These are phyloP conservation scores for Termitomyces sp. DNA, from an alignment of 768 basidiomycete genomes.

Conservation along the genomic window DNA sequence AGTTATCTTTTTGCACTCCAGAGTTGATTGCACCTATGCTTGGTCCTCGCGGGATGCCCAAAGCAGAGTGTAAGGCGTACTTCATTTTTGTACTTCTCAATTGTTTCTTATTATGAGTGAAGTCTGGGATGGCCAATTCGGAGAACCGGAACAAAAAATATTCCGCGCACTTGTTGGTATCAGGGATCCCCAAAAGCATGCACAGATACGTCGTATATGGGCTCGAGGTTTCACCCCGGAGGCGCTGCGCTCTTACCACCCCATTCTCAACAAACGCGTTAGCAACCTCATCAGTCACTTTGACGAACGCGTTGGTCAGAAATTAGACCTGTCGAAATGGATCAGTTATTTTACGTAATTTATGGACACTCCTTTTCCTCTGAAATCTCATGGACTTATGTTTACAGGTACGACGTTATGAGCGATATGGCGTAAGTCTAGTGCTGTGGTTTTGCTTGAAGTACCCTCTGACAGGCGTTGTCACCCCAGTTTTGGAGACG, in stretches of 20 bases:
- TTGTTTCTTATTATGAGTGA: neutral
- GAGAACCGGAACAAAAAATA: conserved; percentile 9
- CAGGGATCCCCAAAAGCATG: conserved; percentile 25
- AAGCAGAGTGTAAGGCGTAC: conserved; percentile 20
- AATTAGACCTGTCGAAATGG: conserved; percentile 28
- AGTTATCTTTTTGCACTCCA: conserved; percentile 32
- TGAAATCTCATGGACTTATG: neutral
- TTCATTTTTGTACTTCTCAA: conserved; percentile 11
- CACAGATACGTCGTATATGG: conserved; percentile 33
- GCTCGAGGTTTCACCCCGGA: conserved; percentile 28
- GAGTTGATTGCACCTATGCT: conserved; percentile 26
- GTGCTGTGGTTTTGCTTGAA: neutral
- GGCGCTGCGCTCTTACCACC: conserved; percentile 23
- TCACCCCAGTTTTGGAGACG: conserved; percentile 22
- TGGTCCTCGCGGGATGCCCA: conserved; percentile 33
- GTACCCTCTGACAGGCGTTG: neutral
- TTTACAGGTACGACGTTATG: conserved; percentile 31
- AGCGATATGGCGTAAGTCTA: conserved; percentile 30
- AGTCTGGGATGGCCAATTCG: conserved; percentile 30
- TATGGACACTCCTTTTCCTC: neutral
- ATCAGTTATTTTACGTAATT: conserved; percentile 33
- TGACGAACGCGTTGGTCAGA: conserved; percentile 5
- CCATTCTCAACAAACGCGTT: conserved; percentile 11
- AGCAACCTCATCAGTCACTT: conserved; percentile 20
- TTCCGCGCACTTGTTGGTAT: conserved; percentile 22